phyloP scores from a whole-genome alignment of 23 red algal species.

The Gracilaria vermiculophylla region DNA sequence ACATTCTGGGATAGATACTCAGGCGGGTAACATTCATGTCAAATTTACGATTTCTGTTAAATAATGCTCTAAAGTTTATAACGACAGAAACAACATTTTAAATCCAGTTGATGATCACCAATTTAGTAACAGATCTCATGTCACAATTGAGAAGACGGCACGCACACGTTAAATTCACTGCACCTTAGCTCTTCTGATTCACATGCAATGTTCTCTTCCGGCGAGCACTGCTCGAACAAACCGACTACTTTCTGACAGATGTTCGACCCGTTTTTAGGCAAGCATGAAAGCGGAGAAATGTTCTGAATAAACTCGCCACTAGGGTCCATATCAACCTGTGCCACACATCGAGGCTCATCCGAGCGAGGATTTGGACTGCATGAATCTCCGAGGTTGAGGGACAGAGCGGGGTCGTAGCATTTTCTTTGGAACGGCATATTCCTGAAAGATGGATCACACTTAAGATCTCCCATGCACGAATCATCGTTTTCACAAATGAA shows the following conservation, averaged over 20 bases:
- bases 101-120: too few species aligned
- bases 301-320: not conserved
- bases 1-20: too few species aligned
- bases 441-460: not conserved
- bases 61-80: too few species aligned
- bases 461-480: not conserved
- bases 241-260: not conserved
- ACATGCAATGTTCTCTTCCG: not conserved
- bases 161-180: too few species aligned
- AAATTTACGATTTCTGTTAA: too few species aligned
- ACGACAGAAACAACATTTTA: too few species aligned
- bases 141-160: too few species aligned
- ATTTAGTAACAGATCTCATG: too few species aligned
- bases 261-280: conserved; percentile 8
- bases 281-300: not conserved
- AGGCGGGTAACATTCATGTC: too few species aligned
- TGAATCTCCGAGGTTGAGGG: not conserved
- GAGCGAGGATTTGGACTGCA: not conserved
- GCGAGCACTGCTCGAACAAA: conserved; percentile 4
- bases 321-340: not conserved
- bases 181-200: not conserved
- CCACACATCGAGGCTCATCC: not conserved
- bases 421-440: not conserved
- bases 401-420: conserved; percentile 7
- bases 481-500: not conserved